Evolutionary conservation across 139 green algal genomes (phyloP).

Genomic region (Pseudopediastrum boryanum): DNA sequence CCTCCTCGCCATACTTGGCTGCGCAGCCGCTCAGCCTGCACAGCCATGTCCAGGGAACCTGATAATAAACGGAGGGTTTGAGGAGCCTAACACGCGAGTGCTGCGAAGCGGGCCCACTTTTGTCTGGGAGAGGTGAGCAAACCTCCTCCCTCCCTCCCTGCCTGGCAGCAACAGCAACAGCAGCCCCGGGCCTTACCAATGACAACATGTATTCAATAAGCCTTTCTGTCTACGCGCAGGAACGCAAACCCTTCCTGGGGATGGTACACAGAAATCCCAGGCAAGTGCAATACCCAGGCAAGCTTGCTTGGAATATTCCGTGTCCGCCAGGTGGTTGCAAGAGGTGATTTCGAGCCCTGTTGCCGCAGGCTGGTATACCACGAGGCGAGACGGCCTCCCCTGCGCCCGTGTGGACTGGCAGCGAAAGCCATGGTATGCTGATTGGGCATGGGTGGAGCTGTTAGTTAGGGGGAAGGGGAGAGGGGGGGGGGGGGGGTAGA

Average conservation of each 20-base stretch:
- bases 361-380: slow-evolving; percentile 6
- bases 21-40: neutral
- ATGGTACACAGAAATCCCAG: neutral
- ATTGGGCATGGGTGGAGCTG: no score
- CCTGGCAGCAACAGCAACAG: no score
- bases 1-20: neutral
- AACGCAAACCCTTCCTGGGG: neutral
- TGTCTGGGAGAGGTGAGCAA: no score
- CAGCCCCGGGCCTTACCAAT: neutral
- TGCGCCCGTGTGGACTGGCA: slow-evolving; percentile 11
- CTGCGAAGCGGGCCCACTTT: neutral
- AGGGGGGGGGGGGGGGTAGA: no score
- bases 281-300: neutral
- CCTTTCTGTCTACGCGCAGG: no score
- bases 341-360: neutral
- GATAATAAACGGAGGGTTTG: slow-evolving; percentile 10
- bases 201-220: no score
- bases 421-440: neutral
- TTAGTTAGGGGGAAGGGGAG: neutral
- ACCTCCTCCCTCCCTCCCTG: no score
- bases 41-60: slow-evolving; percentile 13
- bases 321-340: neutral
- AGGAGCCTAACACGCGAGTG: slow-evolving; percentile 5
- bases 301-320: neutral
- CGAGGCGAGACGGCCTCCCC: neutral